Evolutionary conservation across 2,329 filamentous ascomycete species (phyloP).

Genomic region (Aspergillus fijiensis): DNA sequence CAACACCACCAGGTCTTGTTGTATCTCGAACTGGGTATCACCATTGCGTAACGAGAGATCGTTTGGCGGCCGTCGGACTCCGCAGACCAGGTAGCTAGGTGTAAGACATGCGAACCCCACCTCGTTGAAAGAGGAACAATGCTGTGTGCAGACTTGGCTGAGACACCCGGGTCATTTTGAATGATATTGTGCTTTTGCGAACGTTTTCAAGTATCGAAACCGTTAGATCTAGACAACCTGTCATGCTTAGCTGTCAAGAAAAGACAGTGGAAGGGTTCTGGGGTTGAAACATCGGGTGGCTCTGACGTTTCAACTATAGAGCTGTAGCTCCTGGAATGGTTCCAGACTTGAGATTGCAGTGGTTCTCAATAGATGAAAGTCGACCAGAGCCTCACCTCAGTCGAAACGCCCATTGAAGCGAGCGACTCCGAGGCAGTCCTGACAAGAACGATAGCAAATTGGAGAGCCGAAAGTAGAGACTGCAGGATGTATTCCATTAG

Average conservation of each 20-base stretch:
- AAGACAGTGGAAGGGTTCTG: constrained; percentile 1
- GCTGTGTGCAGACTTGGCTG: neutral
- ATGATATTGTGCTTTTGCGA: neutral
- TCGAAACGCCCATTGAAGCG: neutral
- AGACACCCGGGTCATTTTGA: neutral
- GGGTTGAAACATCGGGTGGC: constrained; percentile 3
- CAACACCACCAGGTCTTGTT: too few species aligned
- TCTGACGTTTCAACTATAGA: constrained; percentile 5
- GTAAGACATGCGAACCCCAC: neutral
- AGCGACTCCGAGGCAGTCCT: neutral
- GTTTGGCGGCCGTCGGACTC: neutral
- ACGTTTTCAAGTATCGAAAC: neutral
- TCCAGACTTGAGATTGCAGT: neutral
- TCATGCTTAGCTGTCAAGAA: constrained; percentile 1
- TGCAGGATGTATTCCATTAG: neutral
- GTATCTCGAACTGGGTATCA: neutral
- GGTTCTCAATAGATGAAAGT: neutral
- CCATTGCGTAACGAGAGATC: neutral
- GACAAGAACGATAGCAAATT: neutral
- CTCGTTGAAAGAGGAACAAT: neutral
- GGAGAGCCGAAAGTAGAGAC: neutral
- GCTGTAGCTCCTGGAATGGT: neutral
- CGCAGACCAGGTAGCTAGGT: neutral
- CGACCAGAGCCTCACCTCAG: neutral
- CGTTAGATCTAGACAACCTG: neutral